Conservation (phyloP, 1,139 yeast genomes). For the Suhomyces wounanorum region DNA sequence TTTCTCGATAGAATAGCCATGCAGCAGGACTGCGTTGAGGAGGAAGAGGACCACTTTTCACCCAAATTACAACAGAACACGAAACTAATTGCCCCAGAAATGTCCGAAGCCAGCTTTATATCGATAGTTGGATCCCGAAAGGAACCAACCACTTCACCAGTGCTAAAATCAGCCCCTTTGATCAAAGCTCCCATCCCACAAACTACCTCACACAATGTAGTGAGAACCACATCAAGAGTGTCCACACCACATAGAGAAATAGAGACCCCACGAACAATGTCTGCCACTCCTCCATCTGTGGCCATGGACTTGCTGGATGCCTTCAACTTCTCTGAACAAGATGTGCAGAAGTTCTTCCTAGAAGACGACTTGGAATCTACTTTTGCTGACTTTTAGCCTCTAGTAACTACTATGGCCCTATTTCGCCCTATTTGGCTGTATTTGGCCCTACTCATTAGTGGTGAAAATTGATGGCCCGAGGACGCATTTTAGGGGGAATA, state of each 20-base stretch:
- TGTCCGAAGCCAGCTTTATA: not conserved
- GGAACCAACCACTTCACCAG: not conserved
- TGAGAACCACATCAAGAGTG: not conserved
- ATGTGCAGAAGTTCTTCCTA: not conserved
- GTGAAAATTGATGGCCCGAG: no score
- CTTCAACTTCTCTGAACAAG: not conserved
- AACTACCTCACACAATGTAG: not conserved
- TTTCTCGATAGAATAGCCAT: conserved; percentile 39
- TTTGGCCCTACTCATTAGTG: no score
- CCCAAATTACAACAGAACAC: not conserved
- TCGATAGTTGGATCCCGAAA: not conserved
- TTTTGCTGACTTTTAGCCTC: not conserved
- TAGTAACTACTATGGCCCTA: not conserved
- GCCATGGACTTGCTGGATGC: not conserved
- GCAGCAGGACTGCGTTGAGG: conserved; percentile 46
- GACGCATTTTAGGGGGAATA: no score
- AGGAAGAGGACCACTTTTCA: conserved; percentile 22
- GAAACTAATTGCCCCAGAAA: not conserved
- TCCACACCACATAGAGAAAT: not conserved
- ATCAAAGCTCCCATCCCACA: not conserved
- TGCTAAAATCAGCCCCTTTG: not conserved
- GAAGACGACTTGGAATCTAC: not conserved
- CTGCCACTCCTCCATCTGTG: not conserved
- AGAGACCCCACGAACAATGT: not conserved
- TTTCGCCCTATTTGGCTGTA: no score